phyloP scores from a whole-genome alignment of 2,329 filamentous ascomycete species.

The Samsoniella hepiali region DNA sequence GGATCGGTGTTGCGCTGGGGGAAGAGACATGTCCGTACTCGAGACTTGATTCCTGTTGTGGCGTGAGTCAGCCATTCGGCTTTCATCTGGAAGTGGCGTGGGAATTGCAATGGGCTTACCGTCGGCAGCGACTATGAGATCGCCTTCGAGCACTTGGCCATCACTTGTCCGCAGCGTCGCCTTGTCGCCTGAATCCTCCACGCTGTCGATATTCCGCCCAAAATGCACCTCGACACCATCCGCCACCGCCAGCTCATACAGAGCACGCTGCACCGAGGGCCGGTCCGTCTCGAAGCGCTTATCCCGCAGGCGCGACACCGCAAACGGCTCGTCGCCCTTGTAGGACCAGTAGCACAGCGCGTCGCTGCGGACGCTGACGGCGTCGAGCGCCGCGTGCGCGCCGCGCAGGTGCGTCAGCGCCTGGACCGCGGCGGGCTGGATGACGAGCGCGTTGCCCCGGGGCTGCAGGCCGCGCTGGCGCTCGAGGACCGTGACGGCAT shows the following conservation, averaged over 20 bases:
- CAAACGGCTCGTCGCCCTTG: constrained; percentile 8
- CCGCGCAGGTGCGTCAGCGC: constrained; percentile 7
- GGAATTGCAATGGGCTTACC: background rate
- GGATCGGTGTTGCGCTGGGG: constrained; percentile 10
- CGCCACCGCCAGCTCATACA: constrained; percentile 8
- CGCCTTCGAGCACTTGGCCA: background rate
- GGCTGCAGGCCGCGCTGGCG: background rate
- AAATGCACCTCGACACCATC: constrained; percentile 10
- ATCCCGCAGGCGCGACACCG: background rate
- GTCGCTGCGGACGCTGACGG: constrained; percentile 10
- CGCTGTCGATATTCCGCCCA: background rate
- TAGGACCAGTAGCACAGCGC: constrained; percentile 15
- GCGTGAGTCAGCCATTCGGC: background rate
- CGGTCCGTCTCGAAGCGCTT: constrained; percentile 20
- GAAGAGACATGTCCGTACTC: constrained; percentile 5
- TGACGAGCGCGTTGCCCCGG: constrained; percentile 14
- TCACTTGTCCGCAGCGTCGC: constrained; percentile 2
- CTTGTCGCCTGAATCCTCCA: background rate
- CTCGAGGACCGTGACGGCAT: constrained; percentile 14
- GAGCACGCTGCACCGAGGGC: constrained; percentile 5
- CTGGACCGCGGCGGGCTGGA: constrained; percentile 14
- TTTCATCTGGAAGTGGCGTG: background rate
- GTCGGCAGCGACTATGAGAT: constrained; percentile 13
- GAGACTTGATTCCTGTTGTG: constrained; percentile 15
- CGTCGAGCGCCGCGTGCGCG: constrained; percentile 5